These are phyloP conservation scores for Jackrogersella multiformis DNA, from an alignment of 495 filamentous ascomycete species.

Conservation along the genomic window DNA sequence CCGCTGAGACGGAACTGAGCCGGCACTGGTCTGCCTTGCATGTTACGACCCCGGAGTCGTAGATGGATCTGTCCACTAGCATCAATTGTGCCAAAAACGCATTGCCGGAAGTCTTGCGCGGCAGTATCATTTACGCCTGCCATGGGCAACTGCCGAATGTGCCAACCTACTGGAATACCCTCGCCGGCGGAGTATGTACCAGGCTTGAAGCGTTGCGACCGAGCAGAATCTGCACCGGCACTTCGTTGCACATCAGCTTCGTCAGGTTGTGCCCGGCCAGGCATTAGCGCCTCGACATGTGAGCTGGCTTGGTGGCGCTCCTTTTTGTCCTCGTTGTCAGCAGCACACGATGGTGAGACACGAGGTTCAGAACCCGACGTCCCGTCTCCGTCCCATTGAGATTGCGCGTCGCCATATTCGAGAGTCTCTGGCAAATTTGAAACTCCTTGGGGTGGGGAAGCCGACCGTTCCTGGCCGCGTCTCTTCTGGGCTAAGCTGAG, in stretches of 20 bases:
- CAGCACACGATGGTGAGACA: background rate
- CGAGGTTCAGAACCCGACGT: background rate
- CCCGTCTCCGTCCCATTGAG: background rate
- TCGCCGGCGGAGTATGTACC: slow-evolving; percentile 16
- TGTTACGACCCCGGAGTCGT: slow-evolving; percentile 19
- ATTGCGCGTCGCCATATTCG: background rate
- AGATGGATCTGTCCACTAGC: slow-evolving; percentile 8
- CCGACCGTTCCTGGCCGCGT: background rate
- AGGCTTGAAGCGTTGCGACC: slow-evolving; percentile 5
- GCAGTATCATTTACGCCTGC: slow-evolving; percentile 10
- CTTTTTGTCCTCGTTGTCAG: background rate
- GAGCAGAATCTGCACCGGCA: background rate
- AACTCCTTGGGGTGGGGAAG: background rate
- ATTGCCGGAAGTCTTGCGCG: slow-evolving; percentile 18
- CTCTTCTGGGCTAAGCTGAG: background rate
- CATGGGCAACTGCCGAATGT: slow-evolving; percentile 1
- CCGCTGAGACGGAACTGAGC: slow-evolving; percentile 9
- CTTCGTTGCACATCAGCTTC: background rate
- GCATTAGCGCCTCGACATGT: background rate
- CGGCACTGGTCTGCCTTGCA: slow-evolving; percentile 15
- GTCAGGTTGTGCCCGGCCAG: background rate
- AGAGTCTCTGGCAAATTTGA: background rate
- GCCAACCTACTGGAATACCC: slow-evolving; percentile 15
- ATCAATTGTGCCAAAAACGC: slow-evolving; percentile 19
- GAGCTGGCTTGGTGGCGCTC: background rate